These are phyloP conservation scores for Rhazya stricta DNA, from an alignment of 257 asterid genomes.

Conservation along the genomic window DNA sequence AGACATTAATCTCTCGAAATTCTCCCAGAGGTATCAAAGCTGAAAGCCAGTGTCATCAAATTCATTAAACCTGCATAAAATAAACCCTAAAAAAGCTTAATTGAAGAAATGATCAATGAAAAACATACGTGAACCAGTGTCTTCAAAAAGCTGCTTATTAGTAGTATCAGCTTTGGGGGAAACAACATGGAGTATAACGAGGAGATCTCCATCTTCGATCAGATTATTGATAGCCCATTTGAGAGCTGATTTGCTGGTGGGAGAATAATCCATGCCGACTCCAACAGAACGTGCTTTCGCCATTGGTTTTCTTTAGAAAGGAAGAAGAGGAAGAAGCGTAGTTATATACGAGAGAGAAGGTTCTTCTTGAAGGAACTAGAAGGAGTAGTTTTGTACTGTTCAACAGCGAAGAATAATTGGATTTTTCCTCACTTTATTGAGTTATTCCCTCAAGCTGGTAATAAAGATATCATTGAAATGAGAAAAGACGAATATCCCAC, in stretches of 20 bases:
- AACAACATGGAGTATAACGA: slow-evolving; percentile 59
- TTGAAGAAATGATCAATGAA: not conserved
- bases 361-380: slow-evolving; percentile 52
- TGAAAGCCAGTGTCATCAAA: slow-evolving; percentile 16
- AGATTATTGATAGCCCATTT: slow-evolving; percentile 59
- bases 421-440: not conserved
- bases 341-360: not conserved
- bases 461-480: not conserved
- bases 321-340: not conserved
- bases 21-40: slow-evolving; percentile 77
- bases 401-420: not conserved
- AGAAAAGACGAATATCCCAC: not conserved
- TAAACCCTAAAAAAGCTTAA: not conserved
- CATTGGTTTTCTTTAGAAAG: slow-evolving; percentile 23
- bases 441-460: not conserved
- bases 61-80: not conserved
- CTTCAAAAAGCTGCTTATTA: slow-evolving; percentile 60
- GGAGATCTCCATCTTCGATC: slow-evolving; percentile 51
- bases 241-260: slow-evolving; percentile 61
- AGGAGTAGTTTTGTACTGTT: slow-evolving; percentile 3
- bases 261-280: slow-evolving; percentile 69
- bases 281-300: slow-evolving; percentile 50
- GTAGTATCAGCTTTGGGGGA: slow-evolving; percentile 66
- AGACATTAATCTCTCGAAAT: slow-evolving; percentile 48
- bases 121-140: slow-evolving; percentile 69